Percentiles rank a stretch among this genome's conserved stretches.
Conservation (phyloP, 176 grass and related monocot genomes). For the Oryza meridionalis region DNA sequence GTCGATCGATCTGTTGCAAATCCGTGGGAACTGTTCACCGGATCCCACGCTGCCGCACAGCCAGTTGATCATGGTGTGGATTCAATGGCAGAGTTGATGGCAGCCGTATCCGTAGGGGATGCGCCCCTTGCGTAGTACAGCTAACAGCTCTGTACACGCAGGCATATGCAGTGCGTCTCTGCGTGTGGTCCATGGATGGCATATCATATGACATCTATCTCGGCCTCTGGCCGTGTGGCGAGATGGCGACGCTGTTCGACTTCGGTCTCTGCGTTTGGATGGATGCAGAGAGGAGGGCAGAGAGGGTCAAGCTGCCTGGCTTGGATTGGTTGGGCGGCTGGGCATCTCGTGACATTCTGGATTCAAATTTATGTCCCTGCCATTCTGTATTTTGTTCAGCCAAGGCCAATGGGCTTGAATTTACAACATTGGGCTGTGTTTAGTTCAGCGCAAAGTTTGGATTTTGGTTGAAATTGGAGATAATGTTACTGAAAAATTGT, state of each 20-base stretch:
- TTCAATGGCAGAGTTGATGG: constrained; percentile 6
- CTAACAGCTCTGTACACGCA: neutral
- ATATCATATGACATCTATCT: neutral
- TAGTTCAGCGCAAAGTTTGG: too few relatives aligned
- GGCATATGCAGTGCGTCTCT: neutral
- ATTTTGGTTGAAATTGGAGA: too few relatives aligned
- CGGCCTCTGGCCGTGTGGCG: neutral
- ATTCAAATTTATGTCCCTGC: neutral
- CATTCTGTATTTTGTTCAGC: neutral
- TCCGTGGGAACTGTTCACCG: constrained; percentile 24
- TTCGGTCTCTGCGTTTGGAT: neutral
- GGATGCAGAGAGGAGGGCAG: neutral
- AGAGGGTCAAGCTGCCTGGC: constrained; percentile 18
- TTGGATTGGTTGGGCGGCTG: constrained; percentile 42
- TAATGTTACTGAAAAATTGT: too few relatives aligned
- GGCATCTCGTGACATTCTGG: constrained; percentile 17
- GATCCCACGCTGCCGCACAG: neutral
- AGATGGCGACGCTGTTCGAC: neutral
- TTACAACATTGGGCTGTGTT: too few relatives aligned
- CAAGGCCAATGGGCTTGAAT: neutral
- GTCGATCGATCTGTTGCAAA: neutral
- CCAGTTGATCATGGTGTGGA: neutral
- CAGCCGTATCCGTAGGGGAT: constrained; percentile 29
- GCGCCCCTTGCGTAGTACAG: too few relatives aligned
- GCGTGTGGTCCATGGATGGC: constrained; percentile 13